Evolutionary conservation across 768 basidiomycete species (phyloP).

Genomic region (Mycena rebaudengoi): DNA sequence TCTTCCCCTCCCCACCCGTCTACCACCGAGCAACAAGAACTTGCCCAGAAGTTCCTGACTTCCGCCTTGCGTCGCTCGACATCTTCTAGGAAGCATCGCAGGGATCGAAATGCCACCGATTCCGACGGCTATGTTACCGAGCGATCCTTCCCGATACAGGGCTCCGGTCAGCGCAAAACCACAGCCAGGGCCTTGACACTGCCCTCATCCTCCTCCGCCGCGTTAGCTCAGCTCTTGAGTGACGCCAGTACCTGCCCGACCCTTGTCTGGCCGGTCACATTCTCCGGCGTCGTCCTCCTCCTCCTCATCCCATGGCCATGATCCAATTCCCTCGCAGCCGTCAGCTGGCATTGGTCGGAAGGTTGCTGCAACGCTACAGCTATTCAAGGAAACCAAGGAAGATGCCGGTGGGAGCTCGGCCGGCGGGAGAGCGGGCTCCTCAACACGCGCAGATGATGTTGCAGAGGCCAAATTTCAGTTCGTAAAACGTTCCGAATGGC

Average conservation of each 20-base stretch:
- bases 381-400: slow-evolving; percentile 79
- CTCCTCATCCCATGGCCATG: slow-evolving; percentile 37
- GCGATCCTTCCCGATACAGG: slow-evolving; percentile 41
- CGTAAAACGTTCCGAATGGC: slow-evolving; percentile 88
- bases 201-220: slow-evolving; percentile 41
- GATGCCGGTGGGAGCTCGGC: slow-evolving; percentile 42
- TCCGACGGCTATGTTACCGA: slow-evolving; percentile 58
- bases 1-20: slow-evolving; percentile 46
- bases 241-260: slow-evolving; percentile 40
- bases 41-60: slow-evolving; percentile 30
- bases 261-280: slow-evolving; percentile 44
- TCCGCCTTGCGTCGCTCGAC: slow-evolving; percentile 28
- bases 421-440: slow-evolving; percentile 44
- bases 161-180: too few relatives aligned
- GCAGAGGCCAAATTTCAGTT: slow-evolving; percentile 80
- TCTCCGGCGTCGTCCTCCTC: slow-evolving; percentile 44
- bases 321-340: slow-evolving; percentile 36
- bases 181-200: slow-evolving; percentile 50
- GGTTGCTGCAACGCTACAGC: slow-evolving; percentile 81
- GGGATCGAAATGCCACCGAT: slow-evolving; percentile 44
- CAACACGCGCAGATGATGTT: slow-evolving; percentile 59
- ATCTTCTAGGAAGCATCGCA: slow-evolving; percentile 35
- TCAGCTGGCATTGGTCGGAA: slow-evolving; percentile 75
- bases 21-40: slow-evolving; percentile 34
- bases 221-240: slow-evolving; percentile 37